Percentiles rank a stretch among this genome's conserved stretches.
Conservation (phyloP, 805 yeast species). For the Nakazawaea sp. region DNA sequence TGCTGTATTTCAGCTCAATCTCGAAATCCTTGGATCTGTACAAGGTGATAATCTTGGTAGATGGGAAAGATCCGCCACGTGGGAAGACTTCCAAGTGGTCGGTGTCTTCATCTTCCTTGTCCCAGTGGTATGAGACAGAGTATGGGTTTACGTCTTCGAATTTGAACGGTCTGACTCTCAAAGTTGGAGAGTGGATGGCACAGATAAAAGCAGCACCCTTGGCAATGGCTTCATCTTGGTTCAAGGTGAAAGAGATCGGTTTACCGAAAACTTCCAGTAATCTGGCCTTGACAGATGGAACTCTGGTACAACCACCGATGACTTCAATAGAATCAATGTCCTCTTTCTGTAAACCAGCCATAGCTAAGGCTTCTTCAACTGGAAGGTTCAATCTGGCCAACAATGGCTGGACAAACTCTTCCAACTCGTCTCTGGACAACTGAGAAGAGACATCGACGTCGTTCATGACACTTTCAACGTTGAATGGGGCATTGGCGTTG, state of each 20-base stretch:
- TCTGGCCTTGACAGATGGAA: slow-evolving; percentile 84
- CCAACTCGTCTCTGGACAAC: slow-evolving; percentile 86
- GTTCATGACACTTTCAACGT: slow-evolving; percentile 93
- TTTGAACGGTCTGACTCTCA: slow-evolving; percentile 97
- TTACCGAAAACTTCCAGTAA: slow-evolving; percentile 77
- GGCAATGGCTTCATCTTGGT: slow-evolving; percentile 99
- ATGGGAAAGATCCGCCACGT: slow-evolving; percentile 85
- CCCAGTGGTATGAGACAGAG: slow-evolving; percentile 95
- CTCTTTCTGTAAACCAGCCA: slow-evolving; percentile 63
- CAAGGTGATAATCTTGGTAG: slow-evolving; percentile 90
- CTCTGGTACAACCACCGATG: slow-evolving; percentile 98
- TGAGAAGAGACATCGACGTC: slow-evolving; percentile 93
- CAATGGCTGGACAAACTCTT: slow-evolving; percentile 79
- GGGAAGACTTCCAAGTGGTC: slow-evolving; percentile 96
- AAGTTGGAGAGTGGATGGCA: slow-evolving; percentile 98
- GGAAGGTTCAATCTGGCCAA: slow-evolving; percentile 73
- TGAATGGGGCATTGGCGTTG: slow-evolving; percentile 88
- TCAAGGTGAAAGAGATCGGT: slow-evolving; percentile 86
- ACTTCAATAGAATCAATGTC: slow-evolving; percentile 90
- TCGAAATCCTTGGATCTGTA: slow-evolving; percentile 87
- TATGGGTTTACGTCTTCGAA: slow-evolving; percentile 90
- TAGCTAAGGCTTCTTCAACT: slow-evolving; percentile 71
- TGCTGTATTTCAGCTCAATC: slow-evolving; percentile 80
- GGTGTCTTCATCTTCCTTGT: slow-evolving; percentile 84
- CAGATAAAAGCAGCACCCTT: slow-evolving; percentile 99